These are phyloP conservation scores for Geranium rotundifolium DNA, from an alignment of 345 rosid genomes.

Conservation along the genomic window DNA sequence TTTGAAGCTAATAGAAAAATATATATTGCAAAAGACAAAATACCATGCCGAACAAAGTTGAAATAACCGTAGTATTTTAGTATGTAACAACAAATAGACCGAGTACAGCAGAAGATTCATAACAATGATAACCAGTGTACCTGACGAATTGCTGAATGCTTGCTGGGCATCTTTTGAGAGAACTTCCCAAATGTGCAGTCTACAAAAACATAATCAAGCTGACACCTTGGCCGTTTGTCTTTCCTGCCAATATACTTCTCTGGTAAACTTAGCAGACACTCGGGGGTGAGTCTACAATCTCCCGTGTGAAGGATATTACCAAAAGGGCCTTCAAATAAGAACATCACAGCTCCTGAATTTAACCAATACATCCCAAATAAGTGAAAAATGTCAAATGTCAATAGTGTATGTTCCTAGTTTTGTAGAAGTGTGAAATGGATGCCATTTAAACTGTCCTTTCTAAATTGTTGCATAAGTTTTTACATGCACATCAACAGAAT, in stretches of 20 bases:
- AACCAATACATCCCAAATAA: constrained; percentile 20
- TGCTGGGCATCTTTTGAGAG: constrained; percentile 46
- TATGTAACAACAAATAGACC: too few species aligned
- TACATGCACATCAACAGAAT: background rate
- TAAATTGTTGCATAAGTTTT: background rate
- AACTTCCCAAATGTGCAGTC: constrained; percentile 82
- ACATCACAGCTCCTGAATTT: constrained; percentile 89
- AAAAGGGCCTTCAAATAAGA: constrained; percentile 76
- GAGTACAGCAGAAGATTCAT: too few species aligned
- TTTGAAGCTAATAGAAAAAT: too few species aligned
- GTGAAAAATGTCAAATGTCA: constrained; percentile 13
- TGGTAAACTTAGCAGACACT: constrained; percentile 48
- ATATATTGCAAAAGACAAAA: too few species aligned
- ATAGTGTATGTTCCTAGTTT: background rate
- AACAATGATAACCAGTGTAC: constrained; percentile 16
- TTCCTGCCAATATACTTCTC: constrained; percentile 39
- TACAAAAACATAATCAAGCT: constrained; percentile 63
- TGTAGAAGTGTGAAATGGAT: background rate
- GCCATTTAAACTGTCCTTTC: background rate
- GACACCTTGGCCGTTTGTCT: constrained; percentile 36
- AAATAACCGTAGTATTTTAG: too few species aligned
- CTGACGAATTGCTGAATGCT: constrained; percentile 63
- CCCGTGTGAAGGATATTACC: constrained; percentile 87
- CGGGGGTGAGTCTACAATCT: constrained; percentile 75
- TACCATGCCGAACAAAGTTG: too few species aligned